Evolutionary conservation across 768 basidiomycete species (phyloP).

Genomic region (Austroboletus festivus): DNA sequence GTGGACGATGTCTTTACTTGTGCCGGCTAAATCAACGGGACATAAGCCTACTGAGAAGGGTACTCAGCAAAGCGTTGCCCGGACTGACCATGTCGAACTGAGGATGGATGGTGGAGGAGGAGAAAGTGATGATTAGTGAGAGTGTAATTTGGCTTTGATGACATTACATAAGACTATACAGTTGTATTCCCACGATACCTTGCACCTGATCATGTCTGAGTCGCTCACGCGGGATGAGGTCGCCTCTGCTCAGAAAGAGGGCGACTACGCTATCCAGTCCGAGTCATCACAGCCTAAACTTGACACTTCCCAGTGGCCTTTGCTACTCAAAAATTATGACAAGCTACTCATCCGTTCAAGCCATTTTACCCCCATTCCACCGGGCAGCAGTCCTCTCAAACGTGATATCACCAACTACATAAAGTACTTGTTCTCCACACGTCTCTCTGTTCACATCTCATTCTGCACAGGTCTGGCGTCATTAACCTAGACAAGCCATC

Average conservation of each 20-base stretch:
- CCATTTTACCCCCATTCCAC: slow-evolving; percentile 97
- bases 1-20: slow-evolving; percentile 48
- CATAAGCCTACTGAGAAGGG: slow-evolving; percentile 88
- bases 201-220: slow-evolving; percentile 19
- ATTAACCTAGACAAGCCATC: slow-evolving; percentile 99
- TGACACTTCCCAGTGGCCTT: slow-evolving; percentile 96
- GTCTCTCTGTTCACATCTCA: slow-evolving; percentile 1
- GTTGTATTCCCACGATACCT: slow-evolving; percentile 30
- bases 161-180: slow-evolving; percentile 52
- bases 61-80: slow-evolving; percentile 84
- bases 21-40: slow-evolving; percentile 51
- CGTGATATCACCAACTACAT: slow-evolving; percentile 90
- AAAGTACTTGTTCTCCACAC: slow-evolving; percentile 50
- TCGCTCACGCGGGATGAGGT: slow-evolving; percentile 63
- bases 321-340: slow-evolving; percentile 98
- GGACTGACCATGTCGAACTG: slow-evolving; percentile 66
- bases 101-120: no score
- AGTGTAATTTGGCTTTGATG: slow-evolving; percentile 17
- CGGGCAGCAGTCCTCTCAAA: slow-evolving; percentile 91
- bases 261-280: slow-evolving; percentile 81
- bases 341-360: slow-evolving; percentile 90
- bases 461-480: slow-evolving; percentile 77
- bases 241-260: slow-evolving; percentile 67
- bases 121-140: no score
- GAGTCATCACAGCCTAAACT: slow-evolving; percentile 70